A percentile compares a stretch with the other conserved stretches of the same genome.
Conservation (phyloP, 2,329 filamentous ascomycete genomes). For the Pseudofabraea citricarpa region DNA sequence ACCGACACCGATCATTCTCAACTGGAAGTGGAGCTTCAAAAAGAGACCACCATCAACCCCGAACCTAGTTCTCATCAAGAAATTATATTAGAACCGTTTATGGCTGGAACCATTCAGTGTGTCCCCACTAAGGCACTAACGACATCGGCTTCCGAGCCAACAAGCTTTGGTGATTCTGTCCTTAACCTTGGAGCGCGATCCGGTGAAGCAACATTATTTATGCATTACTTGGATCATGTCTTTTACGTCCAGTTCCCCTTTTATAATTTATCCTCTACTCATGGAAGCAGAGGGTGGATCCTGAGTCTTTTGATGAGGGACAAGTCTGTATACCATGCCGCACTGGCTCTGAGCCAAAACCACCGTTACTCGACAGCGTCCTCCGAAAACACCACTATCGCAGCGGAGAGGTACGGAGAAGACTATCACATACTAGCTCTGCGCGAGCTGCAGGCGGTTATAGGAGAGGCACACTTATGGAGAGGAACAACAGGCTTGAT, state of each 20-base stretch:
- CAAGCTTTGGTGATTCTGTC: too few relatives aligned
- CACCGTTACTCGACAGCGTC: background rate
- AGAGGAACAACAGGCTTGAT: too few relatives aligned
- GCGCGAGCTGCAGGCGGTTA: background rate
- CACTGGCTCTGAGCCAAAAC: background rate
- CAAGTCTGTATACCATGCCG: background rate
- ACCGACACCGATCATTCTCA: too few relatives aligned
- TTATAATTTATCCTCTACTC: background rate
- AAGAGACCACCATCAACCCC: too few relatives aligned
- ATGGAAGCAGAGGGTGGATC: background rate
- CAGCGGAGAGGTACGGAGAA: too few relatives aligned
- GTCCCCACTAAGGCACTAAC: too few relatives aligned
- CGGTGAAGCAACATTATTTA: background rate
- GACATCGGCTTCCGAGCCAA: too few relatives aligned
- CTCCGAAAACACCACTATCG: background rate
- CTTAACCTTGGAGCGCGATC: background rate
- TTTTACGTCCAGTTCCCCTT: conserved; percentile 2
- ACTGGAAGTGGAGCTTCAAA: too few relatives aligned
- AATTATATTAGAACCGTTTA: too few relatives aligned
- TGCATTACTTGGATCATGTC: conserved; percentile 2
- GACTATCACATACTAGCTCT: too few relatives aligned
- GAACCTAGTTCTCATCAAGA: too few relatives aligned
- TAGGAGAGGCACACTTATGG: background rate
- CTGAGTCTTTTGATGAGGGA: background rate
- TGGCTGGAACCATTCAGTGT: too few relatives aligned